These are phyloP conservation scores for Triglochin maritima DNA, from an alignment of 106 monocot genomes.

Conservation along the genomic window DNA sequence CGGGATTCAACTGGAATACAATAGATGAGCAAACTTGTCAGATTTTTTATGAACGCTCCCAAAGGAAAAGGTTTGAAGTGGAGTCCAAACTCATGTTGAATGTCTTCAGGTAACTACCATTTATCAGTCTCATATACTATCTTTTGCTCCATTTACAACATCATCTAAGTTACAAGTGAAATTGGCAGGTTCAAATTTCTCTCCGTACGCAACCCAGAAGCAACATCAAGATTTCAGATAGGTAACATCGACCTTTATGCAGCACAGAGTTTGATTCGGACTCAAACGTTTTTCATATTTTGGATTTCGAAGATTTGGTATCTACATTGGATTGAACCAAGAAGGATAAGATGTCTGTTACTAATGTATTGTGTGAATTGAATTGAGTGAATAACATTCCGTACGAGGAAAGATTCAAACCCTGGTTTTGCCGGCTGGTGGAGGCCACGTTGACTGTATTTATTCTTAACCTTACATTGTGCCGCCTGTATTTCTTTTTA, in stretches of 20 bases:
- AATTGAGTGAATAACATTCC: too few species aligned
- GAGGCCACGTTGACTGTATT: too few species aligned
- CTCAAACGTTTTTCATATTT: too few species aligned
- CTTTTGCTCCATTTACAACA: not conserved
- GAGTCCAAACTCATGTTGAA: constrained; percentile 22
- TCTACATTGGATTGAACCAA: too few species aligned
- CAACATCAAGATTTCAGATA: constrained; percentile 72
- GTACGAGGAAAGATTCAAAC: too few species aligned
- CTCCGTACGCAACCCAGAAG: constrained; percentile 34
- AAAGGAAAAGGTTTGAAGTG: constrained; percentile 43
- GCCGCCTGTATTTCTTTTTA: too few species aligned
- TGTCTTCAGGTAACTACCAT: constrained; percentile 49
- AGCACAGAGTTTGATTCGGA: constrained; percentile 3
- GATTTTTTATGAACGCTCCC: constrained; percentile 53
- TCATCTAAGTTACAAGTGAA: not conserved
- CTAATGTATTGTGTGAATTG: too few species aligned
- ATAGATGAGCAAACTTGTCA: constrained; percentile 46
- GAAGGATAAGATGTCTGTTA: too few species aligned
- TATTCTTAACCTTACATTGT: too few species aligned
- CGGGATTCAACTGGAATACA: constrained; percentile 48
- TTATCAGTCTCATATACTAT: not conserved
- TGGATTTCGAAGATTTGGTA: too few species aligned
- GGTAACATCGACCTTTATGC: constrained; percentile 61
- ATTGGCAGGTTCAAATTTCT: constrained; percentile 54
- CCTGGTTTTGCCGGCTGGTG: too few species aligned